Base-by-base conservation (phyloP, 805 yeast species). In the Saccharomycopsis sp. region DNA sequence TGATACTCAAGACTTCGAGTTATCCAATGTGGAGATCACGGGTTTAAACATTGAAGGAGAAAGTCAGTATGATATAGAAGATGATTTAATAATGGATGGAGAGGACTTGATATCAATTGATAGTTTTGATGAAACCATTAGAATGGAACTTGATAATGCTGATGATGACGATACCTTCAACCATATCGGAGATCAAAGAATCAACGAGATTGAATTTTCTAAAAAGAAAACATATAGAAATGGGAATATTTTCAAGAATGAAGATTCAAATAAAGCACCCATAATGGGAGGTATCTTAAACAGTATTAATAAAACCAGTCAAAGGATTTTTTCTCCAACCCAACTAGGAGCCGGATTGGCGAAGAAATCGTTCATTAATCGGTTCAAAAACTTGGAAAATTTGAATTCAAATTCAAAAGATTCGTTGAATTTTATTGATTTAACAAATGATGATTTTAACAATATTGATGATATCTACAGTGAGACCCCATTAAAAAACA, bases 261-360 rank as follows among this genome's bases (percentile, higher is more conserved):
- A 28, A 28, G n/a, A 14, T 14, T n/a, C n/a, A n/a, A n/a, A n/a
- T n/a, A n/a, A n/a, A n/a, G n/a, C n/a, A n/a, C n/a, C n/a, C n/a
- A n/a, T n/a, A n/a, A n/a, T n/a, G n/a, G 32, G 29, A 8, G 34
- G 33, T 13, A 19, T 37, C 18, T 19, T 37, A 23, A 20, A 15
- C 18, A 20, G 41, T 2, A 35, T 42, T 18, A 34, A 42, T 12
- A 33, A 20, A 14, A 31, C 42, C 5, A 25, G 41, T 6, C 34
- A 37, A 13, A 34, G 35, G 2, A 26, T 44, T 21, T 31, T 41
- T 21, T 44, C 48, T 6, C 48, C 48, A 4, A 44, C 48, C 12
- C 44, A 40, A 21, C 33, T 44, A 2, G 48, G 48, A 5, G 37
- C 38, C 8, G 40, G 37, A 9, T 23, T 44, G 8, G 48, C 48